Base-by-base conservation (phyloP, 345 rosid species). In the Adansonia digitata region DNA sequence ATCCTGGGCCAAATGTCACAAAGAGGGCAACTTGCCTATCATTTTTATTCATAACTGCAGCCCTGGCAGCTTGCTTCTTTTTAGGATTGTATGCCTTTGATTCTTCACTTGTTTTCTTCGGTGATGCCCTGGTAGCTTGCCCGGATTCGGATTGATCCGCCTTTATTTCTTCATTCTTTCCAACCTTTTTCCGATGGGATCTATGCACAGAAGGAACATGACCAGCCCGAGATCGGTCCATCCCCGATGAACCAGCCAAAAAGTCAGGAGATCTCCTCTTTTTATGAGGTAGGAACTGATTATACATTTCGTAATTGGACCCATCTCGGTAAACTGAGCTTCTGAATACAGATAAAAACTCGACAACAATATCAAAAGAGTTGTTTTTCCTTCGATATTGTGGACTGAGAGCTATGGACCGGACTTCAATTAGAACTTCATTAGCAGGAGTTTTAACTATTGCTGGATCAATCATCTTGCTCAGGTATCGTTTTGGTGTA, bases 1-100 rank as follows among this genome's bases (percentile, higher is more conserved):
- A 83, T 73, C 89, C 90, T 1, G 92, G 91, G 69, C 84, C 87
- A 80, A 94, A 92, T 18, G 89, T 75, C 72, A 84, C 87, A 52
- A 74, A 76, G 40, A 90, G 88, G 56, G 86, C 79, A 71, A 62
- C 77, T 65, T 79, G 76, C 67, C 49, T 67, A 31, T 62, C 74
- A 17, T 74, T 78, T 34, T 43, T 60, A 76, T 80, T 75, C 55
- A 43, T 40, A 59, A 66, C 69, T 59, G 80, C 64, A 43, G 42
- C 79, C 59, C 13, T 59, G 12, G 51, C 68, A 66, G 67, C 59
- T 79, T 75, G 67, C 77, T 73, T 37, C 69, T 26, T 66, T 72
- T 81, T 56, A 17, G 77, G 74, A 64, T 77, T 77, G 49, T 49
- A 49, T 26, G 69, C 66, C 34, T 77, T 39, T 53, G 68, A 72